A percentile compares a stretch with the other conserved stretches of the same genome.
Conservation (phyloP, 1,284 basidiomycete genomes). For the Papiliotrema laurentii region DNA sequence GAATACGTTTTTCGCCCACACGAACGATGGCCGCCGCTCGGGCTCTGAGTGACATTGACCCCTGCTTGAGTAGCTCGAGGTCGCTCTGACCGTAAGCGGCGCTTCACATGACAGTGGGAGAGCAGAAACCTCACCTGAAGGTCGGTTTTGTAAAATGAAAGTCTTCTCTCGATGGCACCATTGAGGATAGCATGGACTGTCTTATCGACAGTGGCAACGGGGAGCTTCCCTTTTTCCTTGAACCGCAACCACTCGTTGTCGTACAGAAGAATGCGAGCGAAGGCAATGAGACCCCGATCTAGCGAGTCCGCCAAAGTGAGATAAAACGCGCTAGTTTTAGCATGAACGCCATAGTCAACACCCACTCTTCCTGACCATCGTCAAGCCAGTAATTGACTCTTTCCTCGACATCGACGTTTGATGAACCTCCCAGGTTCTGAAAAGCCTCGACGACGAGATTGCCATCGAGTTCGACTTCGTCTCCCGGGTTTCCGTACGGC, state of each 20-base stretch:
- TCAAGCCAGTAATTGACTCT: slow-evolving; percentile 89
- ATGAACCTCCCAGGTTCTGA: slow-evolving; percentile 12
- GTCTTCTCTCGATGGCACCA: slow-evolving; percentile 49
- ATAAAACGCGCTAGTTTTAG: slow-evolving; percentile 54
- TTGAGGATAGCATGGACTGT: slow-evolving; percentile 47
- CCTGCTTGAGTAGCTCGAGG: too few species aligned
- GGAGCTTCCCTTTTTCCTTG: slow-evolving; percentile 66
- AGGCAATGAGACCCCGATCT: slow-evolving; percentile 63
- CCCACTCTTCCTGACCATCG: slow-evolving; percentile 83
- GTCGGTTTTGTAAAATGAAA: slow-evolving; percentile 4
- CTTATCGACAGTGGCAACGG: slow-evolving; percentile 64
- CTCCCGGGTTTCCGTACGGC: slow-evolving; percentile 68
- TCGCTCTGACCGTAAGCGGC: too few species aligned
- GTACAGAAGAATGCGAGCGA: slow-evolving; percentile 65
- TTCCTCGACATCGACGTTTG: slow-evolving; percentile 9
- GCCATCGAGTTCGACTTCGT: slow-evolving; percentile 79
- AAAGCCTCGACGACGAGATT: slow-evolving; percentile 64
- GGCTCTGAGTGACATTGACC: too few species aligned
- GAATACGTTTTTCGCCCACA: too few species aligned
- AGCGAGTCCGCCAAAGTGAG: slow-evolving; percentile 57
- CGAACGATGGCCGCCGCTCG: too few species aligned
- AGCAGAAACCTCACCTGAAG: slow-evolving; percentile 6
- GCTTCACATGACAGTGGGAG: too few species aligned
- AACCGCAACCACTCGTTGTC: slow-evolving; percentile 63
- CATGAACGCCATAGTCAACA: slow-evolving; percentile 17